Evolutionary conservation across 805 yeast genomes (phyloP).

Genomic region (Saccharomycodes ludwigii): DNA sequence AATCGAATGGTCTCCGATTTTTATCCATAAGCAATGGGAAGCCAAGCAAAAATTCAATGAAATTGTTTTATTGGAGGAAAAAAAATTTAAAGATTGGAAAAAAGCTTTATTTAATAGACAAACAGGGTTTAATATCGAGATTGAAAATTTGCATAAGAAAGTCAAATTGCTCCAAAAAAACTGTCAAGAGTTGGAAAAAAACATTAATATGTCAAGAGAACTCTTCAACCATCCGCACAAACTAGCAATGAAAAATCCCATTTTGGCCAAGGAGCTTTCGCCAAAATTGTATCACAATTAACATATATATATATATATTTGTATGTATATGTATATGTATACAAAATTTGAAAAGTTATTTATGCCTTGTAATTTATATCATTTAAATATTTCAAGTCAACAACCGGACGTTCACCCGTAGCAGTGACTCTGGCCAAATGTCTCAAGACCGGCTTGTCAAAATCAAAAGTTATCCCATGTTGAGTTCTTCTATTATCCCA

Average conservation of each 20-base stretch:
- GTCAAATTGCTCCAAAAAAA: constrained; percentile 27
- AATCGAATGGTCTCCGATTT: constrained; percentile 34
- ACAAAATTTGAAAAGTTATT: not conserved
- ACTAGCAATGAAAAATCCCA: not conserved
- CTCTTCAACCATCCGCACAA: too few relatives aligned
- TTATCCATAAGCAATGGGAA: constrained; percentile 30
- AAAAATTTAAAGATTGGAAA: constrained; percentile 52
- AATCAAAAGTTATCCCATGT: constrained; percentile 54
- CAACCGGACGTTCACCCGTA: constrained; percentile 49
- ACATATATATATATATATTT: too few relatives aligned
- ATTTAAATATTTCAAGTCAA: too few relatives aligned
- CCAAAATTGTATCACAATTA: too few relatives aligned
- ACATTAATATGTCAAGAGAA: constrained; percentile 2
- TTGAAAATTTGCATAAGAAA: constrained; percentile 30
- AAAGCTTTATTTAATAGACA: constrained; percentile 42
- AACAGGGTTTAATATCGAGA: constrained; percentile 39
- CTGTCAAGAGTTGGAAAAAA: constrained; percentile 14
- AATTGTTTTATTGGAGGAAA: constrained; percentile 37
- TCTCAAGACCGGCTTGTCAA: constrained; percentile 46
- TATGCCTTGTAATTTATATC: too few relatives aligned
- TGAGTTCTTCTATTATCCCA: constrained; percentile 59
- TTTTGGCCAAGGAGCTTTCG: not conserved
- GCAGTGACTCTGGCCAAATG: constrained; percentile 56
- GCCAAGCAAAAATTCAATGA: constrained; percentile 33
- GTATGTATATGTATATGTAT: not conserved